Evolutionary conservation across 345 rosid genomes (phyloP).

Genomic region (Cardamine occulta): DNA sequence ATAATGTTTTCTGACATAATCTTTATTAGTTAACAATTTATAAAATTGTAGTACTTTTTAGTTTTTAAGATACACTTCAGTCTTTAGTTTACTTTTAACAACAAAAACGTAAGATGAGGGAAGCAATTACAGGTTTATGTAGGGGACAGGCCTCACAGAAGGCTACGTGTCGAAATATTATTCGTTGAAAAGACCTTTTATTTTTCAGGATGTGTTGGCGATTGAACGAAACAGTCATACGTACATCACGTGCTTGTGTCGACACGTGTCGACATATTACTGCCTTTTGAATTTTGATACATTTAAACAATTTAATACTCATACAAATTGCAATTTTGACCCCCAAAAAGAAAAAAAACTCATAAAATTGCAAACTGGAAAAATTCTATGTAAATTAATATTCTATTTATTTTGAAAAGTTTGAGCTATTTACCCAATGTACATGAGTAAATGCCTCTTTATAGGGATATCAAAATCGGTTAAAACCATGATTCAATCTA

Average conservation of each 20-base stretch:
- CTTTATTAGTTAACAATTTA: conserved; percentile 1
- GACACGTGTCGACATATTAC: conserved; percentile 25
- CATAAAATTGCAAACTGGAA: neutral
- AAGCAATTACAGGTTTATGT: conserved; percentile 28
- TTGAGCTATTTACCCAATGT: too few species aligned
- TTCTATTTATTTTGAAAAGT: too few species aligned
- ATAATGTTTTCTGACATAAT: conserved; percentile 17
- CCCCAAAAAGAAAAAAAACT: too few species aligned
- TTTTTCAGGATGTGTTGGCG: conserved; percentile 17
- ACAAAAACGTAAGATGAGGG: conserved; percentile 35
- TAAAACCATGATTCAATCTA: too few species aligned
- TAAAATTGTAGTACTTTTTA: neutral
- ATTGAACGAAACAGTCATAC: conserved; percentile 10
- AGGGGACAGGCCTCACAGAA: conserved; percentile 14
- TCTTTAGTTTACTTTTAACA: conserved; percentile 13
- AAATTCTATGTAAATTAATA: neutral
- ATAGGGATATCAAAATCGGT: too few species aligned
- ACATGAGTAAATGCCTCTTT: too few species aligned
- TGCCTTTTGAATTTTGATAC: neutral
- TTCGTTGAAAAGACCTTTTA: neutral
- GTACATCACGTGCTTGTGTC: conserved; percentile 20
- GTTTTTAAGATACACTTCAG: neutral
- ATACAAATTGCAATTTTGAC: neutral
- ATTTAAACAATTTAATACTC: neutral
- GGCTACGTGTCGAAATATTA: conserved; percentile 18